Evolutionary conservation across 352 stramenopile genomes (phyloP), one percentile per base, ranked within the genome.

Genomic region (Phytopythium aichiense): DNA sequence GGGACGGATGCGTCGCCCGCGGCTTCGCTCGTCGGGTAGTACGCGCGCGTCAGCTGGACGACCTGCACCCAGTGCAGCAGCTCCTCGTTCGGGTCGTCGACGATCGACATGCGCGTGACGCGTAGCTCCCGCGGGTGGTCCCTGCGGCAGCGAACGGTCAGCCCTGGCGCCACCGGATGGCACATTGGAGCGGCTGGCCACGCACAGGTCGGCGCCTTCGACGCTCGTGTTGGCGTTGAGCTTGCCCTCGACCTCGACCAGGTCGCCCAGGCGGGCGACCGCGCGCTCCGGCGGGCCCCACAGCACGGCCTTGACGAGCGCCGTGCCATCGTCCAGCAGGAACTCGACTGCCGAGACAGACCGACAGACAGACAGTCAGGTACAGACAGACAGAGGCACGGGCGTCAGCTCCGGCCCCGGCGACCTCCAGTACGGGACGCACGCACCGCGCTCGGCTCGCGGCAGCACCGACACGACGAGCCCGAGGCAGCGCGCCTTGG

Each of bases 171-270:
- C 25, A 8, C 0, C n/a, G 11, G 16, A 45, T 37, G 22, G 50
- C 22, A 13, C 18, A 33, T 43, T 22, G 8, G 22, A 3, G 18
- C 13, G 16, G 33, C 16, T 57, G 35, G 7, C 23, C 28, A 38
- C 64, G 63, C 38, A 81, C 72, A 46, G 25, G 51, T 64, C 56
- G 20, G 50, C 56, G 12, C 51, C 50, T 30, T 74, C 63, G 71
- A 72, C 79, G 60, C 66, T 86, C 61, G 61, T 77, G 70, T 79
- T 71, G 58, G 79, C 63, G 56, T 91, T 88, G 23, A 94, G 75
- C 59, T 92, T 92, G 15, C 86, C 86, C 57, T 90, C 67, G 2
- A 92, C 67, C 33, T 84, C 76, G 20, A 93, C 81, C 42, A 94
- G 70, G 46, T 94, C 84, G 33, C 86, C 86, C 16, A 94, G 66